A percentile compares a stretch with the other conserved stretches of the same genome.
Conservation (phyloP, 139 green algal species). For the Chlorella sp. region DNA sequence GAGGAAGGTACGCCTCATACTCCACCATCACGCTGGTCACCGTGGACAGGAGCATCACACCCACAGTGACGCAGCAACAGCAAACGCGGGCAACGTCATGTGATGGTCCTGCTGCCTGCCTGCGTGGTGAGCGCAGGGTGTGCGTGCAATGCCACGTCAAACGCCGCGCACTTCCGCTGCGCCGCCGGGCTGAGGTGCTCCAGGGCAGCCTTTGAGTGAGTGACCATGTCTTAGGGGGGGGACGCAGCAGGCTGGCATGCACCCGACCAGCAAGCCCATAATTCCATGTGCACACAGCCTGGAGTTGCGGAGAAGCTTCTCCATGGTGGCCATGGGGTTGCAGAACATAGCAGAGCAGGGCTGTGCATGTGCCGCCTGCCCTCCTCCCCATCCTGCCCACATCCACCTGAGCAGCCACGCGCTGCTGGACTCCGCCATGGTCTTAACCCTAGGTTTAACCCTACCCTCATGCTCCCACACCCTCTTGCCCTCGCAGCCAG, state of each 20-base stretch:
- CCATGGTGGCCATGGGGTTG: too few species aligned
- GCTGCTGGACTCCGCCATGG: not conserved
- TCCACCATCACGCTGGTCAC: not conserved
- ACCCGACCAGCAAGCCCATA: too few species aligned
- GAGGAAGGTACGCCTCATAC: not conserved
- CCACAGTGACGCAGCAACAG: not conserved
- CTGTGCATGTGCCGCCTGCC: too few species aligned
- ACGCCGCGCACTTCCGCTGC: slow-evolving; percentile 18
- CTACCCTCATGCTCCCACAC: not conserved
- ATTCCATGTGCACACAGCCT: too few species aligned
- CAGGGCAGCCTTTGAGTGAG: not conserved
- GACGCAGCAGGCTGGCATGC: too few species aligned
- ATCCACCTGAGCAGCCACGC: slow-evolving; percentile 15
- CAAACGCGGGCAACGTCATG: not conserved
- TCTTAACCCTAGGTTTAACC: too few species aligned
- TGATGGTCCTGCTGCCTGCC: not conserved
- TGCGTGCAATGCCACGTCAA: slow-evolving; percentile 26
- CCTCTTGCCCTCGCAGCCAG: slow-evolving; percentile 1
- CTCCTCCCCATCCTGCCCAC: not conserved
- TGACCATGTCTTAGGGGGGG: too few species aligned
- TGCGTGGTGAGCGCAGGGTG: slow-evolving; percentile 17
- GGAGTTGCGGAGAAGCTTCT: too few species aligned
- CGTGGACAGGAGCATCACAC: not conserved
- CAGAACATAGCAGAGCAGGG: too few species aligned
- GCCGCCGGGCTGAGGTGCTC: slow-evolving; percentile 23